Evolutionary conservation across 2,329 filamentous ascomycete genomes (phyloP).

Genomic region (Fusarium protoensiforme): DNA sequence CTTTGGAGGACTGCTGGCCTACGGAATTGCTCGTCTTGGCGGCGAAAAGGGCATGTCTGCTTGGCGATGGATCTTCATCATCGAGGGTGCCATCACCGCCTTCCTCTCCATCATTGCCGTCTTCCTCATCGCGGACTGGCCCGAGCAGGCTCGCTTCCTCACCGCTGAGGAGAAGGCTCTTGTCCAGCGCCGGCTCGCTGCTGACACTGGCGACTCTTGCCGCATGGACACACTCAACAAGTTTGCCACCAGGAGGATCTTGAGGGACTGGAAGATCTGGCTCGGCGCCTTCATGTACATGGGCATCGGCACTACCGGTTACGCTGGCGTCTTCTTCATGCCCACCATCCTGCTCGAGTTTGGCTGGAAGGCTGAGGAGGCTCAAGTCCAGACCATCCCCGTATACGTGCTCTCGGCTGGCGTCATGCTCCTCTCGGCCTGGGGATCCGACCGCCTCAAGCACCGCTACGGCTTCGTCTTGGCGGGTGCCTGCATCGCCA

Average conservation of each 20-base stretch:
- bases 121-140: conserved; percentile 42
- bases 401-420: conserved; percentile 50
- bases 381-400: conserved; percentile 51
- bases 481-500: conserved; percentile 59
- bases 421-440: conserved; percentile 49
- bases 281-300: conserved; percentile 50
- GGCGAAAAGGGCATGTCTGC: conserved; percentile 54
- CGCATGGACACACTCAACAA: conserved; percentile 65
- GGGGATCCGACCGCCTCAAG: conserved; percentile 62
- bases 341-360: conserved; percentile 53
- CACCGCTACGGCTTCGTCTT: conserved; percentile 66
- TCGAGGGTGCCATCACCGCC: conserved; percentile 44
- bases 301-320: conserved; percentile 58
- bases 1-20: conserved; percentile 60
- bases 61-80: conserved; percentile 58
- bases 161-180: conserved; percentile 55
- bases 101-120: conserved; percentile 34
- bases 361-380: conserved; percentile 47
- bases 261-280: conserved; percentile 60
- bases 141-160: conserved; percentile 54
- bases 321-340: conserved; percentile 53
- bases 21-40: conserved; percentile 57
- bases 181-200: conserved; percentile 53
- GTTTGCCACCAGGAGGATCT: conserved; percentile 57
- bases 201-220: conserved; percentile 54